These are phyloP conservation scores for Hypoxylon lenormandii DNA, from an alignment of 495 filamentous ascomycete species.

Conservation along the genomic window DNA sequence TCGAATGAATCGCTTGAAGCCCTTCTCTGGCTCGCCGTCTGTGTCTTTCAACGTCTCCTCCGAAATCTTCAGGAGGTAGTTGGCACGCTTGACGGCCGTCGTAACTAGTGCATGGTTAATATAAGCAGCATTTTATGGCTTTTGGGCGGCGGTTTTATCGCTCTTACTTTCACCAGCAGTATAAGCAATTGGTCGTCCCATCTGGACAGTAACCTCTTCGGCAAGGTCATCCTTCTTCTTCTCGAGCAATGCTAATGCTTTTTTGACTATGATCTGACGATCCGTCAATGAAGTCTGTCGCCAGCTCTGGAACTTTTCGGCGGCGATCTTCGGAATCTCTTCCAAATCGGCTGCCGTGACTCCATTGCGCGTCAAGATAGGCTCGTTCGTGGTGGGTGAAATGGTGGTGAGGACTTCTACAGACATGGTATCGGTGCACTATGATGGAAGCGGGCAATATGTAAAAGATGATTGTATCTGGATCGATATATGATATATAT, in stretches of 20 bases:
- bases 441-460: background rate
- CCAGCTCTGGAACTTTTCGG: slow-evolving; percentile 77
- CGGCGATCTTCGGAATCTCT: slow-evolving; percentile 72
- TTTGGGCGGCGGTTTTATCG: background rate
- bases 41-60: slow-evolving; percentile 77
- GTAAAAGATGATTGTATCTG: background rate
- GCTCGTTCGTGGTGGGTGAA: slow-evolving; percentile 84
- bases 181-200: slow-evolving; percentile 91
- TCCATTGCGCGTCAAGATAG: slow-evolving; percentile 79
- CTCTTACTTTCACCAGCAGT: slow-evolving; percentile 72
- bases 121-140: background rate
- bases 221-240: slow-evolving; percentile 82
- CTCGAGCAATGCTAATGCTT: slow-evolving; percentile 74
- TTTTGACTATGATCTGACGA: slow-evolving; percentile 79
- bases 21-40: slow-evolving; percentile 80
- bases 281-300: slow-evolving; percentile 71
- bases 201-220: slow-evolving; percentile 87
- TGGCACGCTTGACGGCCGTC: slow-evolving; percentile 81
- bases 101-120: slow-evolving; percentile 59
- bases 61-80: slow-evolving; percentile 85
- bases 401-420: slow-evolving; percentile 86
- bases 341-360: slow-evolving; percentile 74
- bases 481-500: background rate
- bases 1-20: slow-evolving; percentile 88
- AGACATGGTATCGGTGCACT: slow-evolving; percentile 66